Evolutionary conservation across 1,284 basidiomycete species (phyloP).

Genomic region (Wallemia hederae): DNA sequence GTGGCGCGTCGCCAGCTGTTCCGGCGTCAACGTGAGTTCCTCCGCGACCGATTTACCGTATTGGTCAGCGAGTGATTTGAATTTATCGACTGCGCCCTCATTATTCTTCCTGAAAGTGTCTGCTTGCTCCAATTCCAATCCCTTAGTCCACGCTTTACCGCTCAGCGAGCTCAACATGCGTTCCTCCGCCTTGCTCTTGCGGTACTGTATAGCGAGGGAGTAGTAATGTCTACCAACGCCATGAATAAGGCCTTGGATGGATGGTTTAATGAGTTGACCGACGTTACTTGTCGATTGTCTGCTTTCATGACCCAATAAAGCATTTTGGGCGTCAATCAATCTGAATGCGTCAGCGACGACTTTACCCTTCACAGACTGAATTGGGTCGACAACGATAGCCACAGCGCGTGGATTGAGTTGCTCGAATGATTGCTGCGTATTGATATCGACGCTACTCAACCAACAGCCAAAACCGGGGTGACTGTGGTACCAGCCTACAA

Average conservation of each 20-base stretch:
- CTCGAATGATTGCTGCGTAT: conserved; percentile 98
- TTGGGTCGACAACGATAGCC: conserved; percentile 92
- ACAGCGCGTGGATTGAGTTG: conserved; percentile 80
- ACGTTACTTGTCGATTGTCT: conserved; percentile 95
- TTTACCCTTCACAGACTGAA: conserved; percentile 94
- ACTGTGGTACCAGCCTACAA: conserved; percentile 99
- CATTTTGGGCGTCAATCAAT: conserved; percentile 59
- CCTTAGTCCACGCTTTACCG: conserved; percentile 93
- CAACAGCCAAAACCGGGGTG: conserved; percentile 99
- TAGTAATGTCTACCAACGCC: conserved; percentile 90
- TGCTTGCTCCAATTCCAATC: conserved; percentile 66
- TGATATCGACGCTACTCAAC: conserved; percentile 95
- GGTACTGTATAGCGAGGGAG: conserved; percentile 81
- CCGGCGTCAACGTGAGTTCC: conserved; percentile 61
- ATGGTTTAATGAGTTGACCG: conserved; percentile 93
- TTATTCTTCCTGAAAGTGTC: conserved; percentile 53
- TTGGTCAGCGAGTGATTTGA: conserved; percentile 37
- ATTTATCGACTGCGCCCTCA: conserved; percentile 44
- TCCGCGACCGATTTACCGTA: conserved; percentile 94
- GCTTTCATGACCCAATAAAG: conserved; percentile 64
- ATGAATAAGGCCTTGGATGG: conserved; percentile 85
- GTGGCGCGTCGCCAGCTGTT: conserved; percentile 79
- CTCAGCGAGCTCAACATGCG: conserved; percentile 95
- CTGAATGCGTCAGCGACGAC: conserved; percentile 99
- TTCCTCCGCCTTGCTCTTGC: conserved; percentile 87